A percentile compares a stretch with the other conserved stretches of the same genome.
phyloP scores from a whole-genome alignment of 2,329 filamentous ascomycete genomes.

The Ascochyta viciae-villosae region DNA sequence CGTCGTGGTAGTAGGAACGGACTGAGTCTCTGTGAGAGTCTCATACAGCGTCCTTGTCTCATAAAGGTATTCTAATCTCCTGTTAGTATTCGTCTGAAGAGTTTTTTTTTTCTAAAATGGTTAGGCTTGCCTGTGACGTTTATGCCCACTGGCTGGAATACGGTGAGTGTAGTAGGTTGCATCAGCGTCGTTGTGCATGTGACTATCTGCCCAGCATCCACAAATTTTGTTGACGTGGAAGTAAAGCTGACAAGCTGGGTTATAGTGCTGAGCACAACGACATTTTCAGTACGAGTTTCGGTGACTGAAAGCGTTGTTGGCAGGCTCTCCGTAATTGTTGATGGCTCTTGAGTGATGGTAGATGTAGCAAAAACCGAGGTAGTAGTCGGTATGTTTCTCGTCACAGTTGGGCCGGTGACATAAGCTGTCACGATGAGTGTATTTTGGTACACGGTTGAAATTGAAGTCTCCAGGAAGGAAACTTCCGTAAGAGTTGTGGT shows the following conservation, averaged over 20 bases:
- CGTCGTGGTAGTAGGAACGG: not conserved
- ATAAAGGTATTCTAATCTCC: not conserved
- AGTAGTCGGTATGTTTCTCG: not conserved
- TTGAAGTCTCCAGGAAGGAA: not conserved
- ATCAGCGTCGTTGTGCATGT: not conserved
- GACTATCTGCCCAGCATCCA: not conserved
- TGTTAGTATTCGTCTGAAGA: no score
- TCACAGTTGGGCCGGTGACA: not conserved
- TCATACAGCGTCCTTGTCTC: not conserved
- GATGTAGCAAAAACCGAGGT: not conserved
- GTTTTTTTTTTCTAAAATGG: no score
- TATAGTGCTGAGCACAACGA: not conserved
- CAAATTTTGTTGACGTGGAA: not conserved
- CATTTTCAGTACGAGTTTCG: not conserved
- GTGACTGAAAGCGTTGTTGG: not conserved
- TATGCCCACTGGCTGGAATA: not conserved
- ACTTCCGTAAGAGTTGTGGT: not conserved
- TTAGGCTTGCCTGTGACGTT: not conserved
- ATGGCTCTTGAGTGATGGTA: not conserved
- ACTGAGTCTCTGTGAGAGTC: not conserved
- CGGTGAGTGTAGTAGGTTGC: not conserved
- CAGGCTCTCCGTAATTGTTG: not conserved
- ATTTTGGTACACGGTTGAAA: not conserved
- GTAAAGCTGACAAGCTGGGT: slow-evolving; percentile 1
- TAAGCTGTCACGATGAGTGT: not conserved